Evolutionary conservation across 441 rosid species (phyloP), one percentile per base, ranked within the genome.

Genomic region (Bruguiera hainesii): DNA sequence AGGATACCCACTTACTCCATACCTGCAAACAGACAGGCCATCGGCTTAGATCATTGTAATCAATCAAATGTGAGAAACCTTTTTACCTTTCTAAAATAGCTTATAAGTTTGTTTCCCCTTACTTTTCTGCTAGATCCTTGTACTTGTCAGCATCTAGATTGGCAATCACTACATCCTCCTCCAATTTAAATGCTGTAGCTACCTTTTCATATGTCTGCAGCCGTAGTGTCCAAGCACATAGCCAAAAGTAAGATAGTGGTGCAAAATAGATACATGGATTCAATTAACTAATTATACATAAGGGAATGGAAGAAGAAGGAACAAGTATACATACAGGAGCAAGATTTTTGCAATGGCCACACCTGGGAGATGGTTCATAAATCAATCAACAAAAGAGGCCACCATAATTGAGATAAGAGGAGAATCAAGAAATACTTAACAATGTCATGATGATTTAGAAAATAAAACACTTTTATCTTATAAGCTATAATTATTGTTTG

Each of bases 301-400:
- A 28, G 15, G 25, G 31, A 29, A 29, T 37, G 59, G 56, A 26
- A 35, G 16, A 68, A 71, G 66, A 48, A 60, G 35, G 37, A 71
- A 23, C 9, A 42, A 15, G 53, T 57, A 37, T 33, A 77, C 96
- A 73, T 83, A 94, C 97, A n/a, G 98, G 98, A 77, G 97, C 98
- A 55, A 95, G 95, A 79, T 83, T 95, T 81, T 95, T 87, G 87
- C 98, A 91, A 80, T 91, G 98, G 0, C 99, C 98, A 81, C 98
- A 95, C 99, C 99, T 91, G 62, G 89, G 85, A 80, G 90, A 94
- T 75, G 79, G 79, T 83, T 85, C 63, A 81, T 87, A 71, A 70
- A 70, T 37, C 18, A 56, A 61, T 46, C 25, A 57, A 64, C 55
- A 63, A 35, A 39, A 25, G 62, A 51, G 5, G 60, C n/a, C 28